Base-by-base conservation (phyloP, 495 filamentous ascomycete genomes). In the Hypoxylon fuscum region DNA sequence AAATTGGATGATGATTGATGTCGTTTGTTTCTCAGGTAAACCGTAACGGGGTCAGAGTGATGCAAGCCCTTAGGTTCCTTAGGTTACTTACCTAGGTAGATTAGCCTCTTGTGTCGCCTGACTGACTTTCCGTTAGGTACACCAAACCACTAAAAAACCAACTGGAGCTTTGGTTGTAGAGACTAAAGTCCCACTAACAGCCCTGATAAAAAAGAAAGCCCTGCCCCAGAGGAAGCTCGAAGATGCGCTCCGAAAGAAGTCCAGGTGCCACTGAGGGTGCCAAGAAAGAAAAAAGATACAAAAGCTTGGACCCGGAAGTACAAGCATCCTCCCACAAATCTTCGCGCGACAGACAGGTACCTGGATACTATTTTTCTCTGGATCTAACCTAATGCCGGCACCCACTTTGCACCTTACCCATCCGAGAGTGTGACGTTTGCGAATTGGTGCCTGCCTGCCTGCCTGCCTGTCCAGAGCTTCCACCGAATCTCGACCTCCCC, bases 361-460 rank as follows among this genome's bases (percentile, higher is more conserved):
- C 12, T 60, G 1, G 50, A 42, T 65, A 65, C 62, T 12, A 21
- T 34, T 48, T 59, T 54, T 43, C 35, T 50, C 40, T 29, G 27
- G 32, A 35, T 6, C 32, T 35, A 27, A 8, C 53, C 52, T 62
- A 53, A 57, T 49, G 52, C 48, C 63, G 62, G 57, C 12, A 66
- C 23, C 55, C 62, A 60, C 62, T 35, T 12, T 31, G 32, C n/a
- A n/a, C n/a, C n/a, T n/a, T n/a, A 5, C 35, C 47, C 53, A 44
- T 56, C 20, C 23, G 23, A 68, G n/a, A n/a, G n/a, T n/a, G 66
- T 72, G 69, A 72, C 69, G 69, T 72, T 70, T 66, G 68, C 67
- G 69, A 72, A 63, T 63, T 62, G 69, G 63, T 72, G 69, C 69
- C 69, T 71, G 55, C 29, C 52, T 53, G 46, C 52, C 43, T 15